Base-by-base conservation (phyloP, 1,284 basidiomycete genomes). In the Trichosporon ovoides region DNA sequence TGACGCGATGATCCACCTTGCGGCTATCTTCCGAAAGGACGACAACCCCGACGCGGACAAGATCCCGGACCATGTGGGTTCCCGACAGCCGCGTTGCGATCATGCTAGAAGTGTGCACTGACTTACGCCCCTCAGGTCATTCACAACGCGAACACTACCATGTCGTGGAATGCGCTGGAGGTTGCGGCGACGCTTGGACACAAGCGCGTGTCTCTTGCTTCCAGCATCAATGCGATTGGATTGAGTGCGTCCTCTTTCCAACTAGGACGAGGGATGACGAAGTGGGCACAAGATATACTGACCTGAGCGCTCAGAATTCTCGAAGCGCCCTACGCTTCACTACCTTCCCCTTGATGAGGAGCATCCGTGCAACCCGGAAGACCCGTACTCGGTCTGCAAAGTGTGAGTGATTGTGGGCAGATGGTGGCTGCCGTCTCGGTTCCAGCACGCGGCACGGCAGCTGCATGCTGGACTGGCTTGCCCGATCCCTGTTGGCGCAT, bases 301-400 rank as follows among this genome's bases (percentile, higher is more conserved):
- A 19, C 46, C n/a, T n/a, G n/a, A 35, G 12, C 3, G 5, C 24
- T 0, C 55, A 51, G 77, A 84, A 70, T 78, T 82, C 33, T 88
- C 79, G 71, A 83, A 77, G 51, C 61, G 62, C 24, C 80, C 80
- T 7, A 74, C 77, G 16, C 82, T 86, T 63, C 78, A 84, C 54
- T 88, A 87, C 70, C 83, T 89, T 66, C 87, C 87, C 0, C 79
- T 88, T 36, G 86, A 88, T 69, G 87, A 89, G 72, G 72, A 79
- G 35, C 86, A 89, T 68, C 83, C 85, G 1, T 82, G 81, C 60
- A 78, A 81, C 37, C 85, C 87, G 2, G 86, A 89, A 65, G 87
- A 88, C 67, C 85, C 86, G 0, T 89, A 89, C 65, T 86, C 85
- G 2, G 78, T 88, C 20, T 87, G 85, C 56, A 88, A 88, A 79